Base-by-base conservation (phyloP, 2,329 filamentous ascomycete species). In the Colletotrichum magnum region DNA sequence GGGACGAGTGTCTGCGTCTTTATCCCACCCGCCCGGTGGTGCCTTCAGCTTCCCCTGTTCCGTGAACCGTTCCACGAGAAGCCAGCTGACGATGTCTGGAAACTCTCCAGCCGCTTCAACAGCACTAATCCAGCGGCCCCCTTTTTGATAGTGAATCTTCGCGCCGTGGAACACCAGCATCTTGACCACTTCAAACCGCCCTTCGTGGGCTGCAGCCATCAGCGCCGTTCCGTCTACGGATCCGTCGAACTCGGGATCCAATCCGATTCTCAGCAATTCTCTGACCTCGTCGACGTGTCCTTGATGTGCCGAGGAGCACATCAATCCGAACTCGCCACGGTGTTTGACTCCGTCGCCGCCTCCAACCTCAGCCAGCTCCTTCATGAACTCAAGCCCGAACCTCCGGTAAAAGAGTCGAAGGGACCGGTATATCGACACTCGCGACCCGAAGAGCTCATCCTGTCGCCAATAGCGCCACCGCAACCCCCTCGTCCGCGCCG, bases 121-220 rank as follows among this genome's bases (percentile, higher is more conserved):
- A 0, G 64, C 58, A 15, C 58, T 66, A 1, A 4, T 13, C 28
- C 57, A 50, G 5, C 3, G 2, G 1, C 9, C 50, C 2, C 7
- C 16, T 5, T 13, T 50, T 28, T 56, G n/a, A 6, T 62, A 66
- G 2, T 26, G 32, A 15, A 62, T 50, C 12, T 24, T 61, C 3
- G 64, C 57, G 3, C 64, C 58, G 1, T 43, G 47, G 12, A 6
- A 43, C 2, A 66, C 64, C 24, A 66, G 16, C 26, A 62, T 6
- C 50, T 62, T 66, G 15, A 66, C 58, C 6, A 66, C 24, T 2
- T 54, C 58, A 5, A 47, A 7, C n/a, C 64, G 48, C 13, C 58
- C 64, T n/a, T 36, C 26, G 3, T 32, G 28, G 1, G 64, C 64
- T 18, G 64, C 58, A 6, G 64, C 58, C 36, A 61, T 56, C 1